Percentiles rank a stretch among this genome's conserved stretches.
These are phyloP conservation scores for Periconia digitata DNA, from an alignment of 2,329 filamentous ascomycete species.

Conservation along the genomic window DNA sequence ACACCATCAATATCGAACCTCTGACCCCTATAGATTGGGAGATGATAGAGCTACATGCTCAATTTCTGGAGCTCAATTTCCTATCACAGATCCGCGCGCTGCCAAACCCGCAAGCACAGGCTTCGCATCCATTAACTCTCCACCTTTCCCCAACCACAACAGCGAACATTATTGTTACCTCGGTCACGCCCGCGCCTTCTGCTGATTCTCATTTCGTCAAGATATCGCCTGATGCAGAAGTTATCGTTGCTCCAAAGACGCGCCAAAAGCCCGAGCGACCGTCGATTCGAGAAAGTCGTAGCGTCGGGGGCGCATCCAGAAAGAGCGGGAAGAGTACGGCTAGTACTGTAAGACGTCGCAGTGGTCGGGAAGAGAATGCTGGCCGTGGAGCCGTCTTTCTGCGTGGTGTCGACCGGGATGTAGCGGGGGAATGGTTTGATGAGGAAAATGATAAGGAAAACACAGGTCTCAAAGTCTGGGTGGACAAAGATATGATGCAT, in stretches of 20 bases:
- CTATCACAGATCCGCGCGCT: conserved; percentile 89
- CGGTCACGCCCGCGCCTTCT: conserved; percentile 73
- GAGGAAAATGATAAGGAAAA: conserved; percentile 54
- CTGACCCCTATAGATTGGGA: conserved; percentile 97
- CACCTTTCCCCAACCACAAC: conserved; percentile 95
- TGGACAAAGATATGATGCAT: conserved; percentile 75
- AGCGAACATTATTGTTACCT: conserved; percentile 84
- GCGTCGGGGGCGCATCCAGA: conserved; percentile 76
- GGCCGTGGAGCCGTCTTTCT: conserved; percentile 71
- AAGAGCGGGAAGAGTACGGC: conserved; percentile 74
- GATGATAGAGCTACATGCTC: conserved; percentile 96
- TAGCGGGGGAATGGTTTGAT: conserved; percentile 77
- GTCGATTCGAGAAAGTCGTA: conserved; percentile 71
- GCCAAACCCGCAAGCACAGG: conserved; percentile 72
- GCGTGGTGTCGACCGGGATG: conserved; percentile 71
- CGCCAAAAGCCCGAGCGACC: conserved; percentile 68
- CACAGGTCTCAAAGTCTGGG: conserved; percentile 73
- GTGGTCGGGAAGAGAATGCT: conserved; percentile 64
- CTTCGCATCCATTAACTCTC: conserved; percentile 79
- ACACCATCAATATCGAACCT: conserved; percentile 96
- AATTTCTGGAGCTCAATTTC: conserved; percentile 91
- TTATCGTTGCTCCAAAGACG: conserved; percentile 94
- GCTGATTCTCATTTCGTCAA: conserved; percentile 79
- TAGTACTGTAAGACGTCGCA: conserved; percentile 67
- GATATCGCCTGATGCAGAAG: conserved; percentile 89